Evolutionary conservation across 202 grass and related monocot genomes (phyloP), one percentile per base, ranked within the genome.

Genomic region (Dendrocalamus latiflorus): DNA sequence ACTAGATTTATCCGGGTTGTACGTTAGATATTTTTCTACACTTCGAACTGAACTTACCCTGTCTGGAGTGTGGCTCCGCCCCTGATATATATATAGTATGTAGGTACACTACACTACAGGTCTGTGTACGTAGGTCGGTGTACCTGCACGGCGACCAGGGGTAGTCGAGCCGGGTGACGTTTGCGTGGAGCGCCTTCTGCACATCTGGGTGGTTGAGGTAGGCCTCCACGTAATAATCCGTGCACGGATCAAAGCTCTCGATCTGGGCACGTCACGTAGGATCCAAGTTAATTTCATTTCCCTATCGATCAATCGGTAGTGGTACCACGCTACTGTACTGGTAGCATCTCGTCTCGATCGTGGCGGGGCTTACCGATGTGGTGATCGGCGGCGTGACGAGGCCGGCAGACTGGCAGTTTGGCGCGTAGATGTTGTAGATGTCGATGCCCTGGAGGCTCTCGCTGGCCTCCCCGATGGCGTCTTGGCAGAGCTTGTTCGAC

Each of bases 351-450:
- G 50, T 53, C 17, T 53, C 16, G 49, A 20, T 51, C 6, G 6
- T 20, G 17, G 57, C 87, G 21, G n/a, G n/a, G n/a, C n/a, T n/a
- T 78, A 97, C 95, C 86, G 92, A 98, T 0, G 90, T 33, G 1
- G 26, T 60, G 82, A 86, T 80, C 4, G 95, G 86, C 71, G 84
- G 61, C 22, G 84, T n/a, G 22, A 85, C 86, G 56, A 90, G 64
- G 20, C 13, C 14, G 25, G 43, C 2, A 4, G 55, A 67, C 22
- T 58, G 77, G 88, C 95, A 98, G 28, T 85, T 82, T 2, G 95
- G 88, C 26, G 88, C 88, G 79, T 98, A 98, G 68, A 98, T 94
- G 90, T 98, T 94, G 81, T 98, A 98, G 78, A 94, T 88, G 88
- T 98, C 79, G 62, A 98, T 36, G 84, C 63, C 49, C 2, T 2